Percentiles rank a stretch among this genome's conserved stretches.
Conservation (phyloP, 139 green algal genomes). For the Haematococcus lacustris region DNA sequence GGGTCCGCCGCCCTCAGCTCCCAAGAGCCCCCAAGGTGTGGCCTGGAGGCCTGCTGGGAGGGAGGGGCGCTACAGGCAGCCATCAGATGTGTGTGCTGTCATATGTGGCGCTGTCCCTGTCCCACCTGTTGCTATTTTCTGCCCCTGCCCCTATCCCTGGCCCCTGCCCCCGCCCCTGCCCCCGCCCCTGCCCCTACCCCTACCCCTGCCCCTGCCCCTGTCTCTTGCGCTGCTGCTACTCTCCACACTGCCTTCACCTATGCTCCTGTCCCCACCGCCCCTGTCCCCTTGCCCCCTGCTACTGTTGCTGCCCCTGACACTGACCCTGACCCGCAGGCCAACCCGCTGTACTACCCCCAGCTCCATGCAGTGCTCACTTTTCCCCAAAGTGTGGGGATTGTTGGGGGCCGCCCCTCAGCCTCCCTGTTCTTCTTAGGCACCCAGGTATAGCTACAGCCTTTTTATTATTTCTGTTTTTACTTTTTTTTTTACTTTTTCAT, state of each 20-base stretch:
- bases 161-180: background rate
- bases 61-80: background rate
- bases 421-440: constrained; percentile 83
- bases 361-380: constrained; percentile 61
- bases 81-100: background rate
- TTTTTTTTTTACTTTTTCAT: no score
- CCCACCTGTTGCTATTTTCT: background rate
- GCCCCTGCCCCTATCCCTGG: background rate
- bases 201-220: no score
- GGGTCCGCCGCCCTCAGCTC: no score
- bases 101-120: background rate
- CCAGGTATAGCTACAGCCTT: constrained; percentile 50
- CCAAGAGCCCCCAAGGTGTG: background rate
- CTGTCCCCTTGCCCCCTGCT: background rate
- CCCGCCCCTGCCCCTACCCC: no score
- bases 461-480: no score
- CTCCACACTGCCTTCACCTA: background rate
- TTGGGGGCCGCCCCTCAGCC: constrained; percentile 72
- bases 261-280: background rate
- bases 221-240: no score
- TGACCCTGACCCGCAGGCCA: constrained; percentile 46
- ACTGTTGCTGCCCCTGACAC: background rate
- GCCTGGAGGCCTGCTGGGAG: background rate
- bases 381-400: constrained; percentile 80
- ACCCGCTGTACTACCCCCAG: constrained; percentile 72